Evolutionary conservation across 768 basidiomycete species (phyloP), one percentile per base, ranked within the genome.

Genomic region (Exidia glandulosa): DNA sequence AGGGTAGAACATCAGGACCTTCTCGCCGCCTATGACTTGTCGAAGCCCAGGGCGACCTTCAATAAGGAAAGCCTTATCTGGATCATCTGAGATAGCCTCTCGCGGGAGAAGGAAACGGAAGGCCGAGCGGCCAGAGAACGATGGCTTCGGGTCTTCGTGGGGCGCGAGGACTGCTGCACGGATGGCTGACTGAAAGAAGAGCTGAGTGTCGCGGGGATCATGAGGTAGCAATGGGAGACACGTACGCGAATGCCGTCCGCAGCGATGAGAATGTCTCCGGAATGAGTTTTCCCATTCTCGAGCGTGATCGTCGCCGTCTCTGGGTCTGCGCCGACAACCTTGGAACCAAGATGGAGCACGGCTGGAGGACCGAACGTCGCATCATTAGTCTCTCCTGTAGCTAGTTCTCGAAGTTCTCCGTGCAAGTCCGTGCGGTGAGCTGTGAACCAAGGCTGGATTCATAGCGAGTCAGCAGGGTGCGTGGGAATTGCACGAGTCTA

Each of bases 201-300:
- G n/a, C n/a, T 12, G 30, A 31, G n/a, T n/a, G n/a, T n/a, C n/a
- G n/a, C n/a, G n/a, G n/a, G n/a, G n/a, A n/a, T n/a, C n/a, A n/a
- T n/a, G n/a, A n/a, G n/a, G n/a, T n/a, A n/a, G 29, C 25, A 13
- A 12, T 3, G n/a, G 27, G 30, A 54, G 12, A 50, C 25, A 54
- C 50, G 25, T 14, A 54, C 50, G 16, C 50, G 50, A 31, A 60
- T 60, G n/a, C 60, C 60, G 47, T 60, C 60, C 3, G 60, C 60
- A 9, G 50, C 60, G 19, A 60, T 60, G 54, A 60, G 32, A 16
- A 60, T 32, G 2, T 60, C 60, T 25, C 32, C 60, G 14, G 54
- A 27, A 13, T 32, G 32, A 23, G 55, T 60, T 37, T 56, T 34
- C 10, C 60, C 60, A 23, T 32, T 57, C 34, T 60, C 60, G 55